A percentile compares a stretch with the other conserved stretches of the same genome.
Conservation (phyloP, 1,139 yeast species). For the Candida sanyaensis region DNA sequence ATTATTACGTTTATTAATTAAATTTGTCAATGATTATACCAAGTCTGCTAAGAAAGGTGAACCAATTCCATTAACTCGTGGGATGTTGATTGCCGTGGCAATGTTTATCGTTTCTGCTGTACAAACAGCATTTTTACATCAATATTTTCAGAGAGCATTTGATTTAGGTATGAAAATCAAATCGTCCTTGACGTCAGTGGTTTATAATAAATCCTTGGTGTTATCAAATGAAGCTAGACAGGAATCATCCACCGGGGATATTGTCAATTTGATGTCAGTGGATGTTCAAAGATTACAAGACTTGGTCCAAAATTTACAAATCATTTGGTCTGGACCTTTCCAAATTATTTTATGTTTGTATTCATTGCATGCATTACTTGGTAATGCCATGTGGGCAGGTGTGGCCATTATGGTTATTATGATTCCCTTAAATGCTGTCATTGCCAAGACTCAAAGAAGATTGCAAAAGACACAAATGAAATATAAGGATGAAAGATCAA, state of each 20-base stretch:
- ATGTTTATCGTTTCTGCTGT: slow-evolving; percentile 83
- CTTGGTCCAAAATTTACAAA: slow-evolving; percentile 80
- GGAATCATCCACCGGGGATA: slow-evolving; percentile 89
- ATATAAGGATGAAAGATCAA: slow-evolving; percentile 47
- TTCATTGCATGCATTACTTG: slow-evolving; percentile 74
- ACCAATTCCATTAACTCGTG: slow-evolving; percentile 68
- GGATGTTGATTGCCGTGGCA: slow-evolving; percentile 76
- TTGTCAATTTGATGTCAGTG: slow-evolving; percentile 95
- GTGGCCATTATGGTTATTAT: slow-evolving; percentile 78
- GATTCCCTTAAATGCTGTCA: slow-evolving; percentile 79
- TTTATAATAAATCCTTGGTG: slow-evolving; percentile 77
- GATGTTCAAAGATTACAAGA: slow-evolving; percentile 95
- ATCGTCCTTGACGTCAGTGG: slow-evolving; percentile 74
- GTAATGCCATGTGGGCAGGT: slow-evolving; percentile 97
- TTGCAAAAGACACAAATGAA: slow-evolving; percentile 65
- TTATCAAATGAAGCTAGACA: slow-evolving; percentile 85
- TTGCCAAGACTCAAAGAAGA: slow-evolving; percentile 73
- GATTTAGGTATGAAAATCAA: slow-evolving; percentile 90
- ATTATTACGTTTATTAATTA: slow-evolving; percentile 69
- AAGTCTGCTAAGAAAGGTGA: slow-evolving; percentile 35
- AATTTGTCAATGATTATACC: slow-evolving; percentile 78
- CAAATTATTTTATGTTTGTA: slow-evolving; percentile 80
- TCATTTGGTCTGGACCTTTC: slow-evolving; percentile 96
- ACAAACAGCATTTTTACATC: slow-evolving; percentile 88
- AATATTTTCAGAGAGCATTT: slow-evolving; percentile 86